Evolutionary conservation across 179 eudicot genomes (phyloP).

Genomic region (Silene coronaria): DNA sequence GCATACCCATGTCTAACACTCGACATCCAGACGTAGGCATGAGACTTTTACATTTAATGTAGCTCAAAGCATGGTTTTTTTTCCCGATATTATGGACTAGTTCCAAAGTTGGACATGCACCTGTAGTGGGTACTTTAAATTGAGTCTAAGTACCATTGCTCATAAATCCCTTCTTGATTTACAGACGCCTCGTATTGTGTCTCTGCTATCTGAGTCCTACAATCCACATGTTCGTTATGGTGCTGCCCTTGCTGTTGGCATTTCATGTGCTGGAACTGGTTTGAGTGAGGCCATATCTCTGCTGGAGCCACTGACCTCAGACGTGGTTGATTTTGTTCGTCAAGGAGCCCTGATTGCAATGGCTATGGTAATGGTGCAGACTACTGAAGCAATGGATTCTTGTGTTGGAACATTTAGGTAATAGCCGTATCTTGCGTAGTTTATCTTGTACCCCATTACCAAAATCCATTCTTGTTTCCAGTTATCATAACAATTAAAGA

Average conservation of each 20-base stretch:
- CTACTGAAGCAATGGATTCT: slow-evolving; percentile 86
- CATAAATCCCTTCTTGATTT: slow-evolving; percentile 17
- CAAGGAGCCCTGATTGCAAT: slow-evolving; percentile 97
- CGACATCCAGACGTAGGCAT: too few relatives aligned
- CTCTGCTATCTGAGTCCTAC: slow-evolving; percentile 88
- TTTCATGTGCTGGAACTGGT: slow-evolving; percentile 96
- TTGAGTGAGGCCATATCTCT: slow-evolving; percentile 90
- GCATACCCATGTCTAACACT: too few relatives aligned
- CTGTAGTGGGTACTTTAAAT: too few relatives aligned
- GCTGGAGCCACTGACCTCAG: slow-evolving; percentile 91
- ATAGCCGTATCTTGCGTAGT: background rate
- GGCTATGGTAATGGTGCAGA: slow-evolving; percentile 99
- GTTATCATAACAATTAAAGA: background rate
- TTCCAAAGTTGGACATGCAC: too few relatives aligned
- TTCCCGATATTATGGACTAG: too few relatives aligned
- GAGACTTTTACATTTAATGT: too few relatives aligned
- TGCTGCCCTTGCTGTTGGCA: slow-evolving; percentile 95
- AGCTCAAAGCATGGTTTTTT: too few relatives aligned
- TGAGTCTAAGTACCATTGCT: background rate
- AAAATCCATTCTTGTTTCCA: background rate
- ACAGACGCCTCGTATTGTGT: slow-evolving; percentile 93
- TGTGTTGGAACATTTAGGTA: slow-evolving; percentile 97
- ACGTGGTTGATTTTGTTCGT: slow-evolving; percentile 95
- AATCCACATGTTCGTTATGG: slow-evolving; percentile 99
- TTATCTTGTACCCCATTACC: background rate